Evolutionary conservation across 1,284 basidiomycete species (phyloP), one percentile per base, ranked within the genome.

Genomic region (Ganoderma lucidum): DNA sequence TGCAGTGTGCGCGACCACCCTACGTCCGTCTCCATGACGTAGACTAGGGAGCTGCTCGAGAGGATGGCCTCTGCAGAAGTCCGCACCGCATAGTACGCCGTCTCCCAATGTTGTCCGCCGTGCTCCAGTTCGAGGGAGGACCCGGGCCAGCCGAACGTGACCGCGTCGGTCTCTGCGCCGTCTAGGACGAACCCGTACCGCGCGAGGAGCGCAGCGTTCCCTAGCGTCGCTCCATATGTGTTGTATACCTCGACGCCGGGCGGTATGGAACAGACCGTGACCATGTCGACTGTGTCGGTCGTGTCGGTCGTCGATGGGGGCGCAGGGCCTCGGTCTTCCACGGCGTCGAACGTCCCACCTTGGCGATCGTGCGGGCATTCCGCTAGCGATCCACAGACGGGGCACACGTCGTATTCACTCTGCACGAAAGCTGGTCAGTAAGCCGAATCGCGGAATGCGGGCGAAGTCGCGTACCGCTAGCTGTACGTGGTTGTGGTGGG

Each of bases 321-420:
- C 17, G 23, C n/a, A 19, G 10, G 19, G 68, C 2, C 8, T 14
- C n/a, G 6, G n/a, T 30, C n/a, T n/a, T 59, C 56, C 19, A 12
- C 32, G 1, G 3, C 30, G 4, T 19, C 14, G 2, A 17, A 3
- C 10, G 23, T 14, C 6, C 15, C 28, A 32, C 73, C 77, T 14
- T 82, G 80, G 39, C 74, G 73, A 78, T 97, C 96, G 78, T 97
- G 96, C 15, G 80, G 74, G 76, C 96, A 98, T 76, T 89, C 86
- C 6, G 82, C 75, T 8, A 96, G 79, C 2, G 92, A 91, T 15
- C 96, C 96, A 77, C 96, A 98, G 62, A 82, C 80, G 19, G 88
- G 83, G 77, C 96, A 97, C 17, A 97, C 96, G 79, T 93, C 89
- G 77, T 90, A 93, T 74, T 97, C 95, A 66, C 88, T 93, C 89